Conservation (phyloP, 495 filamentous ascomycete species). For the Penicillium chermesinum region DNA sequence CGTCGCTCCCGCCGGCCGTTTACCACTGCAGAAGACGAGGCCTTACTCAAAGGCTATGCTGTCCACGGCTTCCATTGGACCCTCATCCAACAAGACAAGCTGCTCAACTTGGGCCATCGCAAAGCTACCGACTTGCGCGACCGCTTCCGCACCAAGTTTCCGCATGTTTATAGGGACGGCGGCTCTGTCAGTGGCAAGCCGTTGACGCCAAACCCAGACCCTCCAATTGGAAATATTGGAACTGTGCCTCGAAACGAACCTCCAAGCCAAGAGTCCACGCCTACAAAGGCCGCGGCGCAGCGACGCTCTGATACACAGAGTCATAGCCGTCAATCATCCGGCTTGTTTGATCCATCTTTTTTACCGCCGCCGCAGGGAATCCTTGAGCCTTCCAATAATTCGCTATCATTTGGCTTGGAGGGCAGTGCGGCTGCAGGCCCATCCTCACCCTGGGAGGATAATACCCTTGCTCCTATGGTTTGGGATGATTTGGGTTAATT, state of each 20-base stretch:
- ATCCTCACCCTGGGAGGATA: constrained; percentile 35
- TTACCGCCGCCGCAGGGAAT: constrained; percentile 30
- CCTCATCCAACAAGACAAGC: constrained; percentile 66
- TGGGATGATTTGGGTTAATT: constrained; percentile 40
- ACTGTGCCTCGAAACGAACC: constrained; percentile 7
- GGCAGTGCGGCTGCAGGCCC: constrained; percentile 20
- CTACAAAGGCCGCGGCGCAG: constrained; percentile 8
- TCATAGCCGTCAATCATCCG: constrained; percentile 16
- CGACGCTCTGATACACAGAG: constrained; percentile 7
- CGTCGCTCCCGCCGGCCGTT: constrained; percentile 54
- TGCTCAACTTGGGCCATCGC: constrained; percentile 59
- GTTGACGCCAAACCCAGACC: constrained; percentile 5
- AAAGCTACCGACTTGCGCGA: constrained; percentile 78
- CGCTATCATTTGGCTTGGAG: constrained; percentile 34
- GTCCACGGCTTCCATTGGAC: constrained; percentile 77
- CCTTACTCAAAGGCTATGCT: constrained; percentile 69
- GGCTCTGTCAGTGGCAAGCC: constrained; percentile 38
- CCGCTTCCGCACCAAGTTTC: constrained; percentile 74
- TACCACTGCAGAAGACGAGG: constrained; percentile 68
- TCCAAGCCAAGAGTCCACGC: constrained; percentile 10
- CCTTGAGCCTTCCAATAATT: constrained; percentile 17
- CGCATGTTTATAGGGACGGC: constrained; percentile 61
- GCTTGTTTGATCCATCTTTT: constrained; percentile 27
- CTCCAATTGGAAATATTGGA: constrained; percentile 3
- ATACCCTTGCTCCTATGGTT: constrained; percentile 40